A percentile compares a stretch with the other conserved stretches of the same genome.
Evolutionary conservation across 108 stramenopile species (phyloP).

Genomic region (Cyclotella distinguenda): DNA sequence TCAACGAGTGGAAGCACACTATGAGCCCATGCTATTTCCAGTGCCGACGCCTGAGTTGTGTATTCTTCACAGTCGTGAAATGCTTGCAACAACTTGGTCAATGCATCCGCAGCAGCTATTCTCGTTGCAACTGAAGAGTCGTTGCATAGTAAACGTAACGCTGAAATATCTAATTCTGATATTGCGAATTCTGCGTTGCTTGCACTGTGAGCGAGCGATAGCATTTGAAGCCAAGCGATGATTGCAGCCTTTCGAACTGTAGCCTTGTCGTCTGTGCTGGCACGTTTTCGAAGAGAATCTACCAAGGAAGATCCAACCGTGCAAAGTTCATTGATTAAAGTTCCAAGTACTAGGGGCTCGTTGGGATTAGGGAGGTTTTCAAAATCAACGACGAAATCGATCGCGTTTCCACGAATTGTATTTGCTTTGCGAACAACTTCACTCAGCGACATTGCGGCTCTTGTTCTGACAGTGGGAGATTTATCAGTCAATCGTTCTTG

Average conservation of each 20-base stretch:
- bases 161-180: conserved; percentile 55
- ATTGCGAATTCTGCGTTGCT: conserved; percentile 30
- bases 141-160: conserved; percentile 62
- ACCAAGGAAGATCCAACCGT: conserved; percentile 43
- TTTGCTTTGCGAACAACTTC: conserved; percentile 34
- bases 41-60: conserved; percentile 29
- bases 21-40: conserved; percentile 71
- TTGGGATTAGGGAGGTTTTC: conserved; percentile 8
- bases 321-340: conserved; percentile 39
- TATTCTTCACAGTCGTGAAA: conserved; percentile 23
- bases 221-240: conserved; percentile 57
- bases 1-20: conserved; percentile 71
- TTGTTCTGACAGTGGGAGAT: conserved; percentile 70
- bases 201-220: conserved; percentile 35
- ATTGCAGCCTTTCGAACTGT: conserved; percentile 68
- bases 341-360: conserved; percentile 8
- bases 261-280: conserved; percentile 64
- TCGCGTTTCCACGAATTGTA: conserved; percentile 8
- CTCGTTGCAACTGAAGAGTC: conserved; percentile 69
- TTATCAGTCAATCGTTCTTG: conserved; percentile 67
- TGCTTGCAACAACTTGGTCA: conserved; percentile 59
- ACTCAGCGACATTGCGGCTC: conserved; percentile 63
- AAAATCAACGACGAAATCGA: conserved; percentile 15
- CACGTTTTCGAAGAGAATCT: conserved; percentile 54
- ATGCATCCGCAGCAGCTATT: conserved; percentile 71